A percentile compares a stretch with the other conserved stretches of the same genome.
Evolutionary conservation across 2,329 filamentous ascomycete species (phyloP).

Genomic region (Simplicillium sp.): DNA sequence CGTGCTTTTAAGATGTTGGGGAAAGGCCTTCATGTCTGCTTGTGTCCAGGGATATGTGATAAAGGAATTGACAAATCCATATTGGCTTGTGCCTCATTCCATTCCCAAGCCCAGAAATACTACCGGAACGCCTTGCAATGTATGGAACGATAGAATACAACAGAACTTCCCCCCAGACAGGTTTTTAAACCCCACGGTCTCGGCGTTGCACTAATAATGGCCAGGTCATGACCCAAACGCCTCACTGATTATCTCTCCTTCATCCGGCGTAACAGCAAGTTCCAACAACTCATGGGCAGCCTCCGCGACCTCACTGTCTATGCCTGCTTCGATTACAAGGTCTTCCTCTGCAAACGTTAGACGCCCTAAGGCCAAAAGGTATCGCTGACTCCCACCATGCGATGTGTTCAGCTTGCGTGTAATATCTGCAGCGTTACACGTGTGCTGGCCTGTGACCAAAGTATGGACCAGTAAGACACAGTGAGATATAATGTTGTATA

Average conservation of each 20-base stretch:
- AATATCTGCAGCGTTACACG: slow-evolving; percentile 45
- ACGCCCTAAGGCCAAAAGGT: slow-evolving; percentile 69
- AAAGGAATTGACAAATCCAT: too few species aligned
- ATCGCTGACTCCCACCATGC: slow-evolving; percentile 69
- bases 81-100: too few species aligned
- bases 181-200: too few species aligned
- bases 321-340: slow-evolving; percentile 63
- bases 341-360: slow-evolving; percentile 80
- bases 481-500: slow-evolving; percentile 38
- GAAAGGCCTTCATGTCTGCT: too few species aligned
- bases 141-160: too few species aligned
- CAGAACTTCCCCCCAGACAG: too few species aligned
- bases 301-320: slow-evolving; percentile 70
- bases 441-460: slow-evolving; percentile 38
- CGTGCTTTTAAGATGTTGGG: too few species aligned
- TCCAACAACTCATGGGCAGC: slow-evolving; percentile 77
- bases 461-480: slow-evolving; percentile 40
- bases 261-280: slow-evolving; percentile 68
- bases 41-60: too few species aligned
- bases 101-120: too few species aligned
- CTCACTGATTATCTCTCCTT: slow-evolving; percentile 35
- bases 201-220: not conserved
- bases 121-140: too few species aligned
- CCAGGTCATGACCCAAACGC: slow-evolving; percentile 27
- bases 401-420: slow-evolving; percentile 61